Percentiles rank a stretch among this genome's conserved stretches.
phyloP scores from a whole-genome alignment of 345 rosid species.

The Populus deltoides region DNA sequence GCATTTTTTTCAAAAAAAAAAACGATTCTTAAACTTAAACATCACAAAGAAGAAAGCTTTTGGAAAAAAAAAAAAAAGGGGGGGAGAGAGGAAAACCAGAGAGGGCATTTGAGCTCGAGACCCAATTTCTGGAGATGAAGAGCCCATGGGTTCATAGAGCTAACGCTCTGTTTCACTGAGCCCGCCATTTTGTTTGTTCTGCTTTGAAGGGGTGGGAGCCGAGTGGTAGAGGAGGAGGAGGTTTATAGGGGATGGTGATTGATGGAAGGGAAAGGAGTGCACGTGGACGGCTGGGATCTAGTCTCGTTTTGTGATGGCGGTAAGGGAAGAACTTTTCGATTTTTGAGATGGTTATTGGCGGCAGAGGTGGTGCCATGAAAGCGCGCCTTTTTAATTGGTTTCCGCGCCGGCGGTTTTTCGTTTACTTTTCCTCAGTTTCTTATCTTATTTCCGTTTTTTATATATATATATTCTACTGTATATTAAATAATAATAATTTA shows the following conservation, averaged over 20 bases:
- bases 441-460: no score
- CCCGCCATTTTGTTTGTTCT: slow-evolving; percentile 35
- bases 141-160: slow-evolving; percentile 61
- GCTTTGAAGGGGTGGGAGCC: no score
- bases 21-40: background rate
- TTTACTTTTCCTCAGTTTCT: no score
- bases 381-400: no score
- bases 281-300: slow-evolving; percentile 11
- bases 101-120: slow-evolving; percentile 85
- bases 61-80: background rate
- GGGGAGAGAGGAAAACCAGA: slow-evolving; percentile 43
- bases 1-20: slow-evolving; percentile 9
- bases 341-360: background rate
- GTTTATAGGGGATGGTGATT: background rate
- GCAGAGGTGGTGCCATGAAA: background rate
- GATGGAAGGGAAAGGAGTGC: background rate
- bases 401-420: no score
- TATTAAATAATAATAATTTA: no score
- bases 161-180: slow-evolving; percentile 11
- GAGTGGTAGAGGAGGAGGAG: background rate
- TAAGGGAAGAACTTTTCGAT: background rate
- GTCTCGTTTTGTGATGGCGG: background rate
- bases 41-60: background rate
- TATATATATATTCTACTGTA: no score
- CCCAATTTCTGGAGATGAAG: slow-evolving; percentile 77